Base-by-base conservation (phyloP, 768 basidiomycete species). In the Candolleomyces eurysporus region DNA sequence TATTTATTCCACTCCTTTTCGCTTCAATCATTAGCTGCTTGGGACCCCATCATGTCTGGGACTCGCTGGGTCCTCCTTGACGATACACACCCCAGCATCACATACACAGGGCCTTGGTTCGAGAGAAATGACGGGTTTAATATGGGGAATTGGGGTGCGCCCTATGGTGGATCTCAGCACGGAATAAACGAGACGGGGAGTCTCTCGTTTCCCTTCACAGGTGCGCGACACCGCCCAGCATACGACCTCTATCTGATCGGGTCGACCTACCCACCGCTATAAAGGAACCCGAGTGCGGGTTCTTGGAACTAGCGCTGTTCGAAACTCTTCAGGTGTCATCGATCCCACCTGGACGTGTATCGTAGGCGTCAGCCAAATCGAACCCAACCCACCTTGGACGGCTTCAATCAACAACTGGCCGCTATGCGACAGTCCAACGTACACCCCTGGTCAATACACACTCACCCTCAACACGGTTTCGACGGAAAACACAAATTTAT, bases 51-150 rank as follows among this genome's bases (percentile, higher is more conserved):
- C 19, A 60, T 60, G 59, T 45, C 59, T 5, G 39, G 50, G 11
- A 60, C 59, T 46, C 73, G 75, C 45, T 70, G 67, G 66, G 68
- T 74, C 26, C 64, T 76, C 17, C 67, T 77, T 1, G 75, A 79
- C 62, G 78, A 79, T 57, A 68, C 70, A 3, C 69, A 75, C 61
- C 57, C 62, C 0, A 57, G 58, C 31, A 76, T 78, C 52, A 64
- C 61, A 6, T 78, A 78, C 49, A 63, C 55, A 2, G 68, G 75
- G 2, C 53, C 66, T 3, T 77, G 78, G 76, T 73, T 72, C 49
- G 46, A 49, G 16, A 71, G 71, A 54, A 49, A 61, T 14, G 69
- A 71, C 9, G 69, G 64, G 21, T 66, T 71, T 40, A 40, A 52
- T 0, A 19, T 67, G 17, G 76, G 75, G 0, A 75, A 73, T 48